Evolutionary conservation across 2,329 filamentous ascomycete genomes (phyloP).

Genomic region (Neopestalotiopsis clavispora): DNA sequence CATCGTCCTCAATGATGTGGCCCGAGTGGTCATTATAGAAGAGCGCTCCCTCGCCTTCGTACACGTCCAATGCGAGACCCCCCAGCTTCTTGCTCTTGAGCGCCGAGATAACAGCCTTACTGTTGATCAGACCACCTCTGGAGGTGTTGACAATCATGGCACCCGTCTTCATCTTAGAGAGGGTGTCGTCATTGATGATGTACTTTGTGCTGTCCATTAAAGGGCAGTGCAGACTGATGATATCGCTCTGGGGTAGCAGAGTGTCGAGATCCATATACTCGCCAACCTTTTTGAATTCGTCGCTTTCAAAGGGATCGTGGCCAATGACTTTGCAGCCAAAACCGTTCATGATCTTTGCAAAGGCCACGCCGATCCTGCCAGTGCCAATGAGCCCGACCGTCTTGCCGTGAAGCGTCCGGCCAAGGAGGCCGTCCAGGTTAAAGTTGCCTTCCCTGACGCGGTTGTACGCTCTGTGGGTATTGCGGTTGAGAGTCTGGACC

Average conservation of each 20-base stretch:
- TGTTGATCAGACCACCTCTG: constrained; percentile 68
- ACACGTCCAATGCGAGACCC: constrained; percentile 70
- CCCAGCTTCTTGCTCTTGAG: constrained; percentile 66
- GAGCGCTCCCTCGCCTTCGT: constrained; percentile 66
- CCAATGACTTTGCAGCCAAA: constrained; percentile 69
- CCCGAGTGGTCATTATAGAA: constrained; percentile 71
- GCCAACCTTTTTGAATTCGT: constrained; percentile 55
- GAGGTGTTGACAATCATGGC: constrained; percentile 72
- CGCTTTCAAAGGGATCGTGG: constrained; percentile 59
- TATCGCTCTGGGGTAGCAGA: constrained; percentile 60
- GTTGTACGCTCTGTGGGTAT: constrained; percentile 71
- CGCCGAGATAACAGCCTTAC: constrained; percentile 61
- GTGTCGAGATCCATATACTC: constrained; percentile 58
- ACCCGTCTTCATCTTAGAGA: constrained; percentile 61
- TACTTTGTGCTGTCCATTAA: constrained; percentile 63
- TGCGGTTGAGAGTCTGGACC: constrained; percentile 69
- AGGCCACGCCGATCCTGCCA: constrained; percentile 67
- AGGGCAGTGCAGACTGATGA: constrained; percentile 71
- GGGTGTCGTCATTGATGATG: constrained; percentile 60
- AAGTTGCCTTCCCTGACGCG: constrained; percentile 73
- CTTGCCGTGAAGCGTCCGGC: constrained; percentile 65
- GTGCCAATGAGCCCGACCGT: constrained; percentile 71
- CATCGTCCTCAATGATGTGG: constrained; percentile 70
- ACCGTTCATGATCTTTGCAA: constrained; percentile 65
- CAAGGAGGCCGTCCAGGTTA: constrained; percentile 66